Percentiles rank a stretch among this genome's conserved stretches.
phyloP scores from a whole-genome alignment of 1,284 basidiomycete genomes.

The Meripilus lineatus region DNA sequence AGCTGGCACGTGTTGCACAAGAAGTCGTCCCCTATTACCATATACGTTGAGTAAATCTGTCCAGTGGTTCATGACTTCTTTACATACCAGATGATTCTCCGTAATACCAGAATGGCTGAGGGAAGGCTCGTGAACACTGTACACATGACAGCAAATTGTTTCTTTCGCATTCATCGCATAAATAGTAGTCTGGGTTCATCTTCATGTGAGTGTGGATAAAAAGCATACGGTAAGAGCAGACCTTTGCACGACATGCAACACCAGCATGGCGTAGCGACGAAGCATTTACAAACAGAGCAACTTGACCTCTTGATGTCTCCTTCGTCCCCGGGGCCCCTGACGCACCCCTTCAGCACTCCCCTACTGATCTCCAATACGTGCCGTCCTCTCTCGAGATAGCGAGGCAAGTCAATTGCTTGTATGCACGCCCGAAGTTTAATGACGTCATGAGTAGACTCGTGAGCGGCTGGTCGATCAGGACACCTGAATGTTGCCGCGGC shows the following conservation, averaged over 20 bases:
- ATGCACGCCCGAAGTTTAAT: slow-evolving; percentile 2
- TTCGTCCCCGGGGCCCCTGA: too few species aligned
- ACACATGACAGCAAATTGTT: background rate
- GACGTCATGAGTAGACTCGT: background rate
- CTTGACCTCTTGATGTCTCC: too few species aligned
- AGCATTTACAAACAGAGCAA: too few species aligned
- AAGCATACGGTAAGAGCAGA: too few species aligned
- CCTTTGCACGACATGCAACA: too few species aligned
- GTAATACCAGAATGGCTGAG: background rate
- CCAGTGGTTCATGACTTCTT: too few species aligned
- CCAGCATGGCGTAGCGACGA: background rate
- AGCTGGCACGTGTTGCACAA: slow-evolving; percentile 7
- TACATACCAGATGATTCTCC: background rate
- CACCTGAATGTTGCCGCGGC: background rate
- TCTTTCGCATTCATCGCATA: background rate
- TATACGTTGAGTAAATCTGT: too few species aligned
- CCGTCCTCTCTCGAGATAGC: too few species aligned
- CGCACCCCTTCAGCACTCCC: too few species aligned
- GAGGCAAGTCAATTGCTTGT: too few species aligned
- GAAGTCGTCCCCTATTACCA: slow-evolving; percentile 7
- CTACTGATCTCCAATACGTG: too few species aligned
- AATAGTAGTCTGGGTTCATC: background rate
- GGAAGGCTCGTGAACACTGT: background rate
- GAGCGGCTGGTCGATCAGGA: background rate
- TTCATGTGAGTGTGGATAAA: too few species aligned